Evolutionary conservation across 768 basidiomycete genomes (phyloP), one percentile per base, ranked within the genome.

Genomic region (Tricholoma sp.): DNA sequence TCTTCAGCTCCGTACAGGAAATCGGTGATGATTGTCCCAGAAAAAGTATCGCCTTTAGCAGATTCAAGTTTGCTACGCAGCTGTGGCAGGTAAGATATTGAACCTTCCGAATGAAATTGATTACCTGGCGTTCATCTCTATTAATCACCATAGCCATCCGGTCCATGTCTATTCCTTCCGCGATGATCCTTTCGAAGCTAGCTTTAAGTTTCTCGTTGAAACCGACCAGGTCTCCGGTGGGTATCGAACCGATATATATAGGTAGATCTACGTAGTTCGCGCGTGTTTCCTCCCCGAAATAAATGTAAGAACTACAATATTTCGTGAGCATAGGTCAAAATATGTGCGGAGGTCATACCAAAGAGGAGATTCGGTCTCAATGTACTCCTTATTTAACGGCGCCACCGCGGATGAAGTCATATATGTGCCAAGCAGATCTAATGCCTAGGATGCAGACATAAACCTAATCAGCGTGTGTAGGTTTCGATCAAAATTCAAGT

Each of bases 351-450:
- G 31, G 17, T 66, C 79, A 41, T 61, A 91, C 92, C 94, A 97
- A 51, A 91, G 79, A 0, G 97, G 97, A 49, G 86, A 84, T 61
- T 94, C 86, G 52, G 88, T 89, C 70, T 99, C 97, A 41, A 98
- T 80, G 59, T 89, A 97, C 70, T 94, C 91, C 71, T 95, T 97
- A 65, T 88, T 91, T 57, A 93, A 70, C 47, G 90, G 90, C 12
- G 91, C 88, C 17, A 83, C 86, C 2, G 89, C 74, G 34, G 89
- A 91, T 15, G 91, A 91, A 36, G 94, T 94, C 28, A 99, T 76
- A 66, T 99, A 99, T 28, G 81, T 82, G n/a, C 84, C 81, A 18
- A 99, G 74, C 50, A 97, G 75, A 56, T 96, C 92, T 55, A 98
- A 66, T 13, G 95, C 96, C 83, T 91, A 57, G 49, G n/a, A 49